Conservation (phyloP, 2,329 filamentous ascomycete genomes). For the Diaporthe sp. region DNA sequence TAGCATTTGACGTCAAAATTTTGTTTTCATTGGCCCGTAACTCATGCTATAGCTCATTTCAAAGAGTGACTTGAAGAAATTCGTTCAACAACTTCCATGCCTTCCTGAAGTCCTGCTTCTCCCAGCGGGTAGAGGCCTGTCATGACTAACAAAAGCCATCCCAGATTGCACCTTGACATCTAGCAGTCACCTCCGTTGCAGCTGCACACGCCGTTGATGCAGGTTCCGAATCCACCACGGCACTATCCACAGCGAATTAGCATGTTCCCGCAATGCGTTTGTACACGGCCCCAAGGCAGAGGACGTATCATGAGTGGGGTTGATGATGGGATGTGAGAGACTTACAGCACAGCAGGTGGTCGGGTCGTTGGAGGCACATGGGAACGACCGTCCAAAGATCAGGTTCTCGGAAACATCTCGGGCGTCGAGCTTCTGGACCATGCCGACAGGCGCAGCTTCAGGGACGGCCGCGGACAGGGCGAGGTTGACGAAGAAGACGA, state of each 20-base stretch:
- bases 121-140: not conserved
- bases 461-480: conserved; percentile 46
- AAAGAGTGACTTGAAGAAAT: conserved; percentile 21
- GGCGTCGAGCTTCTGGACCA: conserved; percentile 33
- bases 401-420: conserved; percentile 9
- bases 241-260: conserved; percentile 4
- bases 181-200: conserved; percentile 35
- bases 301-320: too few species aligned
- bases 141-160: too few species aligned
- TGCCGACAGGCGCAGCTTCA: conserved; percentile 20
- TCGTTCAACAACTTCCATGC: not conserved
- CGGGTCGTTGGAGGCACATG: conserved; percentile 19
- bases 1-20: not conserved
- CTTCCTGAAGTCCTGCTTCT: not conserved
- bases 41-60: conserved; percentile 10
- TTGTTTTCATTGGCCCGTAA: conserved; percentile 7
- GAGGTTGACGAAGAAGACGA: conserved; percentile 46
- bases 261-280: not conserved
- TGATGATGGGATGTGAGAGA: not conserved
- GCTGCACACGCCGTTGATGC: conserved; percentile 33
- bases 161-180: not conserved
- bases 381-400: conserved; percentile 26
- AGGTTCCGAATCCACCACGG: conserved; percentile 34
- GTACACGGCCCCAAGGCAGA: not conserved
- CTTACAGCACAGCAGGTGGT: conserved; percentile 36